phyloP scores from a whole-genome alignment of 768 basidiomycete species.

The Amanita fuliginea region DNA sequence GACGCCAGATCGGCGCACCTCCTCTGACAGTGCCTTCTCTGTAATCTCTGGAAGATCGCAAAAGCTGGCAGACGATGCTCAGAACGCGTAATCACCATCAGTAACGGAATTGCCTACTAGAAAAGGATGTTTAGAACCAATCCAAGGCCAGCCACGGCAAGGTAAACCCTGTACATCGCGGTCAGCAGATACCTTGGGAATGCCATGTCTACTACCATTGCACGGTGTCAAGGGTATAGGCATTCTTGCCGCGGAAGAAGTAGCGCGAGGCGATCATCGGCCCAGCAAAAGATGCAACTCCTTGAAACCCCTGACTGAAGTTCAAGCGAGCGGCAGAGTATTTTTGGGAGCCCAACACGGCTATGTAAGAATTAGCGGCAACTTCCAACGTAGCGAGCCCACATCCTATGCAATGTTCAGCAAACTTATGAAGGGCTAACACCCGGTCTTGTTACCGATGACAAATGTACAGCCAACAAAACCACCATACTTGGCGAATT shows the following conservation, averaged over 20 bases:
- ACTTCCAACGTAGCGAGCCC: conserved; percentile 61
- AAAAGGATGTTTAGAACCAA: conserved; percentile 52
- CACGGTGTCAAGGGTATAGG: conserved; percentile 49
- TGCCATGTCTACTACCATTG: conserved; percentile 37
- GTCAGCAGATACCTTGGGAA: background rate
- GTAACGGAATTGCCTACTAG: conserved; percentile 28
- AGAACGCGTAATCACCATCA: background rate
- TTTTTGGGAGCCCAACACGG: conserved; percentile 55
- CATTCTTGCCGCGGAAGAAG: conserved; percentile 63
- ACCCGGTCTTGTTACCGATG: conserved; percentile 30
- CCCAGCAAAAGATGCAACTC: conserved; percentile 61
- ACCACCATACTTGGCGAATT: conserved; percentile 54
- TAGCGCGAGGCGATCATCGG: conserved; percentile 67
- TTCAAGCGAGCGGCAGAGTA: conserved; percentile 69
- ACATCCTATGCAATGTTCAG: conserved; percentile 28
- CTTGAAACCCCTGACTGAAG: conserved; percentile 74
- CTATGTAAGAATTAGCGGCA: conserved; percentile 73
- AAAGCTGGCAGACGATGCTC: conserved; percentile 29
- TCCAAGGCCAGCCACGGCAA: conserved; percentile 55
- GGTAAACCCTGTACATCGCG: conserved; percentile 39
- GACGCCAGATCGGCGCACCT: conserved; percentile 31
- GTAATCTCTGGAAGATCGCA: conserved; percentile 61
- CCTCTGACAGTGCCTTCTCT: conserved; percentile 47
- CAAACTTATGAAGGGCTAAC: background rate
- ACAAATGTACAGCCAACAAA: conserved; percentile 69